Conservation (phyloP, 495 filamentous ascomycete genomes). For the Choiromyces venosus region DNA sequence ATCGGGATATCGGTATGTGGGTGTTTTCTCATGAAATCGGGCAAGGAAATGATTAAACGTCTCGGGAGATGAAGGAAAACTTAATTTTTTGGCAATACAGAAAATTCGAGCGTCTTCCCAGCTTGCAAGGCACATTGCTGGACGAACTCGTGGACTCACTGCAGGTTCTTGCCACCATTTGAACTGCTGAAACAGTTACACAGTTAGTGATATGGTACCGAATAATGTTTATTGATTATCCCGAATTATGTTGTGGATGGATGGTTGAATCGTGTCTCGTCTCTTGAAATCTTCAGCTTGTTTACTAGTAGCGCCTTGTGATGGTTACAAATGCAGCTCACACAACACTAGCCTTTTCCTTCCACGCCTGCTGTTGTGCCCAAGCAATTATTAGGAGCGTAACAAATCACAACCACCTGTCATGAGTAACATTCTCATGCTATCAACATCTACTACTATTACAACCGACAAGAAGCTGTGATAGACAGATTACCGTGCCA, state of each 20-base stretch:
- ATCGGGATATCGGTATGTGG: background rate
- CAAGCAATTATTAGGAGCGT: background rate
- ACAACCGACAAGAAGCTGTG: background rate
- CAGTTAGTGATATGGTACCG: too few species aligned
- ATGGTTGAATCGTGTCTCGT: background rate
- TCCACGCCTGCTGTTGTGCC: background rate
- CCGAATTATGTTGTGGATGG: background rate
- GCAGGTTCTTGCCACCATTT: background rate
- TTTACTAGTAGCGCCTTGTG: background rate
- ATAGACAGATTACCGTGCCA: background rate
- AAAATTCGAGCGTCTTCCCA: background rate
- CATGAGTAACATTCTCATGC: background rate
- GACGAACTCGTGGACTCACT: background rate
- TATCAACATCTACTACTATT: background rate
- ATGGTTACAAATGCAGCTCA: background rate
- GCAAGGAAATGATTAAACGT: background rate
- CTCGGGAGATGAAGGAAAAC: background rate
- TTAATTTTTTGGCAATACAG: background rate
- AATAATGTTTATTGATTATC: too few species aligned
- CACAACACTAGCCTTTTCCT: background rate
- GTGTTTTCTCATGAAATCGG: background rate
- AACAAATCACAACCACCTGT: background rate
- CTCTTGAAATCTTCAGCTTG: background rate
- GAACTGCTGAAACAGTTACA: background rate
- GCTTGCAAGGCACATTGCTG: background rate